Conservation (phyloP, 306 rosid genomes). For the Notholithocarpus densiflorus region DNA sequence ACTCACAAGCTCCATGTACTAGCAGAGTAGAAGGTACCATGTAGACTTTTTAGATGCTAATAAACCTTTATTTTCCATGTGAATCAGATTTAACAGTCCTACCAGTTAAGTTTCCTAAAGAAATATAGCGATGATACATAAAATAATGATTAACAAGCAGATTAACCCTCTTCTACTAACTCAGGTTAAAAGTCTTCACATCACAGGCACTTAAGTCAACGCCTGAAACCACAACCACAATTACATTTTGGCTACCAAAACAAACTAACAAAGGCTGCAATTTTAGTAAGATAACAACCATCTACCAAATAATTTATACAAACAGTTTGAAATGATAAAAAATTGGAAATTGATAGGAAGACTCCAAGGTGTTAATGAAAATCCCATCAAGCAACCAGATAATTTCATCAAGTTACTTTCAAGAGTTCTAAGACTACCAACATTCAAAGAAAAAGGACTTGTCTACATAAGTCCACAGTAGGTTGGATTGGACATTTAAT, state of each 20-base stretch:
- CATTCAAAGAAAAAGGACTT: constrained; percentile 6
- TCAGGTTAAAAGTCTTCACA: neutral
- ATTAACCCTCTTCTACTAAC: neutral
- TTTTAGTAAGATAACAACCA: neutral
- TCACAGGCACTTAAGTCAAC: neutral
- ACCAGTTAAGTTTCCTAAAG: too few relatives aligned
- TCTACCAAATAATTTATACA: neutral
- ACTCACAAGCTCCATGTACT: neutral
- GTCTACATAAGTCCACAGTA: constrained; percentile 5
- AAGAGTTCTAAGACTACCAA: neutral
- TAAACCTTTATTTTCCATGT: too few relatives aligned
- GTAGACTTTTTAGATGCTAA: neutral
- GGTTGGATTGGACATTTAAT: constrained; percentile 2
- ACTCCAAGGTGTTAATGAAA: neutral
- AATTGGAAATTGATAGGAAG: neutral
- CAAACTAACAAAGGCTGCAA: neutral
- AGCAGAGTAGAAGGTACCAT: neutral
- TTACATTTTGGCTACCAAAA: neutral
- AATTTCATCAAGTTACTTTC: constrained; percentile 1
- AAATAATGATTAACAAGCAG: neutral
- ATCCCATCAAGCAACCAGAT: neutral
- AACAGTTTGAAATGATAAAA: neutral
- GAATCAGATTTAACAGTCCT: too few relatives aligned
- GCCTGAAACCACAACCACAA: neutral
- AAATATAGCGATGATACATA: too few relatives aligned